These are phyloP conservation scores for Carpediemonas membranifera DNA, from an alignment of 78 protist genomes.

Conservation along the genomic window DNA sequence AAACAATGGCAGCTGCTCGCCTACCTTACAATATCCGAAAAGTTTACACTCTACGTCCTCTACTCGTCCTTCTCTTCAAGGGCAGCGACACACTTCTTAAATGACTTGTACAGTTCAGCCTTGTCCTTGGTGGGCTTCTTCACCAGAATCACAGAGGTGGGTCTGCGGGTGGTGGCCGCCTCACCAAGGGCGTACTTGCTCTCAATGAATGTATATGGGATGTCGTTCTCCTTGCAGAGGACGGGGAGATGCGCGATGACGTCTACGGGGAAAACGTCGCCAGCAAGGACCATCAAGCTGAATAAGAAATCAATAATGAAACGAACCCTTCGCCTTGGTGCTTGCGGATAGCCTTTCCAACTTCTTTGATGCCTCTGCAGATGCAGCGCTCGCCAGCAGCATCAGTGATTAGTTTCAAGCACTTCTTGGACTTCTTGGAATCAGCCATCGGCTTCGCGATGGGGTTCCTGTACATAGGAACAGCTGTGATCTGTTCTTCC, in stretches of 20 bases:
- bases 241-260: slow-evolving; percentile 85
- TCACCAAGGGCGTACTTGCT: slow-evolving; percentile 76
- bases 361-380: slow-evolving; percentile 81
- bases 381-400: slow-evolving; percentile 9
- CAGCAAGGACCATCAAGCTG: slow-evolving; percentile 71
- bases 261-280: slow-evolving; percentile 87
- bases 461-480: not conserved
- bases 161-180: slow-evolving; percentile 77
- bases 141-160: slow-evolving; percentile 39
- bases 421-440: slow-evolving; percentile 56
- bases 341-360: slow-evolving; percentile 67
- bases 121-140: not conserved
- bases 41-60: too few species aligned
- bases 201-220: slow-evolving; percentile 75
- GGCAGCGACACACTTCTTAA: too few species aligned
- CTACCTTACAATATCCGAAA: too few species aligned
- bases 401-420: slow-evolving; percentile 59
- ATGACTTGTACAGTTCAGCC: not conserved
- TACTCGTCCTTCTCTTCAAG: too few species aligned
- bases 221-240: slow-evolving; percentile 61
- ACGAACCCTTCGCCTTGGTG: slow-evolving; percentile 30
- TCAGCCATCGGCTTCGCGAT: slow-evolving; percentile 79
- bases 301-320: not conserved
- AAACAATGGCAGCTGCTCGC: too few species aligned
- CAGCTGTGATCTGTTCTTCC: not conserved